Percentiles rank a stretch among this genome's conserved stretches.
Conservation (phyloP, 73 alveolate genomes). For the Paramecium bursaria region DNA sequence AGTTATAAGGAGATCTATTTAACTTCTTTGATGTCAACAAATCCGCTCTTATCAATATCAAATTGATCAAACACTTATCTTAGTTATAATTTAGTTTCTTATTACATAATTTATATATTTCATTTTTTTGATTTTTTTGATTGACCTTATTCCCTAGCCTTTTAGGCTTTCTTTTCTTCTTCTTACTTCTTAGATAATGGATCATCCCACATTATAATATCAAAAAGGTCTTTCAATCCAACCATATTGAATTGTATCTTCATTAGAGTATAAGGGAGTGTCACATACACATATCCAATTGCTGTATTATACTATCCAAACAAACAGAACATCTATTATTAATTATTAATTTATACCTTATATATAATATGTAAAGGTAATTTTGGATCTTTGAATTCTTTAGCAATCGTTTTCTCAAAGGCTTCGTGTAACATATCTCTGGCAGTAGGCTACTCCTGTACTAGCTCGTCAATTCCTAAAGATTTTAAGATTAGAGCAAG, state of each 20-base stretch:
- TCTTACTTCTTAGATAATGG: too few species aligned
- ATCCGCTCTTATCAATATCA: constrained; percentile 49
- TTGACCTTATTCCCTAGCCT: too few species aligned
- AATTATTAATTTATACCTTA: background rate
- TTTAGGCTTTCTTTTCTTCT: too few species aligned
- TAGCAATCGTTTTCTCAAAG: background rate
- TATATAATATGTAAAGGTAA: background rate
- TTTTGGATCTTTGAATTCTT: constrained; percentile 1
- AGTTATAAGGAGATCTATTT: constrained; percentile 1
- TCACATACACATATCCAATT: background rate
- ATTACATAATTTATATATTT: too few species aligned
- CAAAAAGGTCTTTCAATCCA: constrained; percentile 43
- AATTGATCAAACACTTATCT: constrained; percentile 4
- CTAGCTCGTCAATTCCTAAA: constrained; percentile 3
- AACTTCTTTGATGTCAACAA: constrained; percentile 17
- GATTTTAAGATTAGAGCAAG: background rate
- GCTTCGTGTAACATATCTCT: constrained; percentile 12
- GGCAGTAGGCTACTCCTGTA: constrained; percentile 21
- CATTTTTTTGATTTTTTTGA: too few species aligned
- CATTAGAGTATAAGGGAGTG: background rate
- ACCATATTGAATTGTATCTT: constrained; percentile 2
- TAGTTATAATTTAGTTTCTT: constrained; percentile 2
- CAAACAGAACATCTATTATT: background rate
- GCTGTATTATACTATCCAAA: background rate
- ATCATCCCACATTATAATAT: background rate